Base-by-base conservation (phyloP, 2,329 filamentous ascomycete genomes). In the Daldinia sp. region DNA sequence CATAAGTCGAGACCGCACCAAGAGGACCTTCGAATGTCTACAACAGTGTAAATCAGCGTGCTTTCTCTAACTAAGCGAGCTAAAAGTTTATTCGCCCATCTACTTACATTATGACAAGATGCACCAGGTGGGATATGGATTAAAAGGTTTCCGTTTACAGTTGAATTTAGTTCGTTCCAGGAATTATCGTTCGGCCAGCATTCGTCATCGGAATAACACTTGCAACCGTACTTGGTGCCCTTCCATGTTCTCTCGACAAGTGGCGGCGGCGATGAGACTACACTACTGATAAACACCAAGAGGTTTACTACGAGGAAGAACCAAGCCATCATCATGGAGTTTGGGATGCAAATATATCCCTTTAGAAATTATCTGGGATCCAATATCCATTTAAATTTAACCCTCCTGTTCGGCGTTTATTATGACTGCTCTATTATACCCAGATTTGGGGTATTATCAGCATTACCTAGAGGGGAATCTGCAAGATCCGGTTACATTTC, bases 21-120 rank as follows among this genome's bases (percentile, higher is more conserved):
- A 81, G 71, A 2, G 79, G 79, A 0, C 81, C 79, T n/a, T 79
- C 71, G 65, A 80, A 81, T 10, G 71, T 77, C 72, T 74, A 55
- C 4, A n/a, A 30, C 6, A 9, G n/a, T 10, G 7, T 28, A 30
- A 26, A 15, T 71, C 41, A 72, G 58, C 18, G 48, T 54, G 26
- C 15, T 51, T 51, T 6, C 26, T 18, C 26, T 50, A 6, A 28
- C 12, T 7, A 35, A 35, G 18, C 13, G 2, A 26, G 12, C 35
- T 1, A 15, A 41, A 6, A 18, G 28, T 4, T 54, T 13, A 9
- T 1, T 18, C 20, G 4, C 9, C n/a, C n/a, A 39, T 39, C 13
- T n/a, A 67, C 71, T 15, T 70, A 74, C 72, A 67, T 80, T 74
- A 73, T 82, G 77, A 71, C 81, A 82, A 9, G 73, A 67, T 0